Evolutionary conservation across 1,139 yeast genomes (phyloP), one percentile per base, ranked within the genome.

Genomic region (Candida sojae): DNA sequence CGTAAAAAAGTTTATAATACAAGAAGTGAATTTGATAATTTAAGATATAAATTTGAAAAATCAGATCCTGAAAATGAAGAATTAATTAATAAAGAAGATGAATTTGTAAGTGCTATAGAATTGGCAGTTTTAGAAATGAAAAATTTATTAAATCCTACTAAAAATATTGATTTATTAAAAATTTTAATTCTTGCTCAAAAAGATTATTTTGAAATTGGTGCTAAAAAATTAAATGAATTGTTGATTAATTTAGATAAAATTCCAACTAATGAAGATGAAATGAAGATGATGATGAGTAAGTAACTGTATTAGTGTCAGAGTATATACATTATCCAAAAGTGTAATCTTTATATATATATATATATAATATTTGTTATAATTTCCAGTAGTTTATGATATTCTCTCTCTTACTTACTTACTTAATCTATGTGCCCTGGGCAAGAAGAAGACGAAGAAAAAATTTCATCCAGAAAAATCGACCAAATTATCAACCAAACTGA

Each of bases 101-200:
- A 85, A 53, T 78, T 87, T 57, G 93, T 87, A 31, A 79, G 84
- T 58, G 88, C 89, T 26, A 87, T 91, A 7, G 86, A 86, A 50
- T 72, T 76, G 31, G 93, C 93, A 0, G 93, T 86, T n/a, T 79
- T 81, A 57, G 82, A 82, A 48, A 86, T 88, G 93, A 83, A 85
- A n/a, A 80, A 77, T 53, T 71, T 87, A 50, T 81, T 88, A 58
- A 82, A 79, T 53, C 90, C 92, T 36, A 73, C 83, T 11, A 86
- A 84, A 63, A 73, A 83, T 47, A 74, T 87, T 45, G 75, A 80
- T 50, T 70, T 87, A 58, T 71, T 88, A 55, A 84, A 83, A 59
- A 70, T 84, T 12, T 81, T 86, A 59, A 80, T 82, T 53, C 72
- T 77, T 55, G 86, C 88, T 49, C 93, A 86, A 68, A 73, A 82